Evolutionary conservation across 305 asterid species (phyloP).

Genomic region (Plantago lanceolata): DNA sequence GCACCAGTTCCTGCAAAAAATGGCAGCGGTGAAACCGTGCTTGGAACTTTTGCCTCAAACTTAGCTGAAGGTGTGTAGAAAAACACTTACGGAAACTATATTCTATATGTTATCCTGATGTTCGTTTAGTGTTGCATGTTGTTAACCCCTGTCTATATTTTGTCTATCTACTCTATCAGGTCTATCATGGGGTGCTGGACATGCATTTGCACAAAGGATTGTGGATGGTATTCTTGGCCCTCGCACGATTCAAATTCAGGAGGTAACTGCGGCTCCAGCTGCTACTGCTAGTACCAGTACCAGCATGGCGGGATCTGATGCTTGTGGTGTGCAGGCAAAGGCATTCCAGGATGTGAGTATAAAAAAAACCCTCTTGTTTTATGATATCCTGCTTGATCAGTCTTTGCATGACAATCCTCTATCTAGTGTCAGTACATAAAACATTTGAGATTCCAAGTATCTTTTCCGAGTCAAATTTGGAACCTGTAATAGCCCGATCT

Average conservation of each 20-base stretch:
- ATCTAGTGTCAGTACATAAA: neutral
- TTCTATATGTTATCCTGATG: neutral
- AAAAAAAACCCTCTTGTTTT: neutral
- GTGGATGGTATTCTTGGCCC: slow-evolving; percentile 57
- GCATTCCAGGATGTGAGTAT: slow-evolving; percentile 64
- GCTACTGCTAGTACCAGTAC: slow-evolving; percentile 31
- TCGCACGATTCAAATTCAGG: slow-evolving; percentile 32
- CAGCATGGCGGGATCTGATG: slow-evolving; percentile 42
- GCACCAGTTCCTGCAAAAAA: slow-evolving; percentile 59
- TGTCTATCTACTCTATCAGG: slow-evolving; percentile 26
- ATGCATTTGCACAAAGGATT: slow-evolving; percentile 48
- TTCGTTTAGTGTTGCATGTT: neutral
- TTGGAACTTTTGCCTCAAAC: slow-evolving; percentile 51
- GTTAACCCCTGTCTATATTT: neutral
- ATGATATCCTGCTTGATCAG: slow-evolving; percentile 5
- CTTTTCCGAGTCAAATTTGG: too few species aligned
- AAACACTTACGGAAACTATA: neutral
- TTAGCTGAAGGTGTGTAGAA: slow-evolving; percentile 44
- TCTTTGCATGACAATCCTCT: neutral
- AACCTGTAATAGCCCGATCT: too few species aligned
- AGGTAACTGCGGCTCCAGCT: slow-evolving; percentile 34
- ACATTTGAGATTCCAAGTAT: neutral
- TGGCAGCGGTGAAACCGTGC: slow-evolving; percentile 49
- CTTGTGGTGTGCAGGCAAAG: slow-evolving; percentile 51
- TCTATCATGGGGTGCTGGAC: slow-evolving; percentile 49